Evolutionary conservation across 2,329 filamentous ascomycete species (phyloP).

Genomic region (Aphanoascus verrucosus): DNA sequence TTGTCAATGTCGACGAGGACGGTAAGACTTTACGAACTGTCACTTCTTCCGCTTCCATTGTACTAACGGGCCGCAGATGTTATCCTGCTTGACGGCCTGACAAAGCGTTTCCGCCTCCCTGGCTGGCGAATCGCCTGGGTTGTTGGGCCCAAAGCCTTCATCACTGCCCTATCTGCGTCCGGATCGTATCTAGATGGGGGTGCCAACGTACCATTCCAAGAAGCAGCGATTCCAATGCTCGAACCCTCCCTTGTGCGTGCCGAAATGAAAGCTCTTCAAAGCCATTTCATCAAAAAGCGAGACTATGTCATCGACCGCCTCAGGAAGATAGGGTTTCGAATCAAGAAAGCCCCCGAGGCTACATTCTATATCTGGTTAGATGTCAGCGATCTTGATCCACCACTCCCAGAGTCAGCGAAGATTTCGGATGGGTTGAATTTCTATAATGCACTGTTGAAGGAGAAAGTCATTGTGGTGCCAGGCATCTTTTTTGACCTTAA

Average conservation of each 20-base stretch:
- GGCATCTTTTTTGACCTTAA: constrained; percentile 98
- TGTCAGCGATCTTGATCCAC: constrained; percentile 38
- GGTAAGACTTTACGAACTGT: constrained; percentile 22
- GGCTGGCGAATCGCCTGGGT: constrained; percentile 98
- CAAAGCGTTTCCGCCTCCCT: constrained; percentile 90
- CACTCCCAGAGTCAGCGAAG: constrained; percentile 49
- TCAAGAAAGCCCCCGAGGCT: constrained; percentile 73
- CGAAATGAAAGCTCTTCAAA: constrained; percentile 84
- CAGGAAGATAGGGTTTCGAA: constrained; percentile 73
- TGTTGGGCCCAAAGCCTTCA: constrained; percentile 88
- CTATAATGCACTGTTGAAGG: constrained; percentile 83
- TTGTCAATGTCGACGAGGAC: constrained; percentile 79
- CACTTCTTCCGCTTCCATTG: constrained; percentile 8
- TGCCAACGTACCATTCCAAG: constrained; percentile 89
- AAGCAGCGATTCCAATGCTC: constrained; percentile 88
- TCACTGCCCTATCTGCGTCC: constrained; percentile 83
- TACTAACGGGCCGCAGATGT: constrained; percentile 50
- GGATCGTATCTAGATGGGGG: constrained; percentile 92
- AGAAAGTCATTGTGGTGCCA: constrained; percentile 93
- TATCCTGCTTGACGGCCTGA: constrained; percentile 87
- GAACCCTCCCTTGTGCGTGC: constrained; percentile 66
- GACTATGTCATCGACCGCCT: constrained; percentile 79
- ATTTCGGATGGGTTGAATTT: constrained; percentile 94
- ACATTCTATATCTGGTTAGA: constrained; percentile 89
- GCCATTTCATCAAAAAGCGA: constrained; percentile 83